phyloP scores from a whole-genome alignment of 768 basidiomycete genomes.

The Termitomyces sp. region DNA sequence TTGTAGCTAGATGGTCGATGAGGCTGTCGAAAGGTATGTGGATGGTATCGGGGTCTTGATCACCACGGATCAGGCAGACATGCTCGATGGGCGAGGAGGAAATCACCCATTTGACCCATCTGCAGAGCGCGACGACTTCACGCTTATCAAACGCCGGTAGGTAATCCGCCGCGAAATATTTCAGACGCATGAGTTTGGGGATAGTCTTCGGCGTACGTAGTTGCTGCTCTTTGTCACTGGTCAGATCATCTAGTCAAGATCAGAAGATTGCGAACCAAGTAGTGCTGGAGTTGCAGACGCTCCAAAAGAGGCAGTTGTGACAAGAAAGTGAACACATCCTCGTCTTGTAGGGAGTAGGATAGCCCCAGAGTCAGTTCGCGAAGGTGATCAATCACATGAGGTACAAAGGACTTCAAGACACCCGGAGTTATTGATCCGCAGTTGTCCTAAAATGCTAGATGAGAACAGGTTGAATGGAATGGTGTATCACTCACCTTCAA shows the following conservation, averaged over 20 bases:
- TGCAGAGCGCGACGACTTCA: conserved; percentile 26
- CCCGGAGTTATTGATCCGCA: conserved; percentile 67
- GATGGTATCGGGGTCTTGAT: conserved; percentile 10
- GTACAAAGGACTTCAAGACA: conserved; percentile 43
- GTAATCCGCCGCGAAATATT: conserved; percentile 30
- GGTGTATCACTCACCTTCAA: conserved; percentile 33
- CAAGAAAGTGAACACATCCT: conserved; percentile 49
- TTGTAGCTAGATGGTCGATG: conserved; percentile 28
- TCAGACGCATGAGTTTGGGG: conserved; percentile 24
- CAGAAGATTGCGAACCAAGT: conserved; percentile 38
- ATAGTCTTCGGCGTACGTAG: conserved; percentile 29
- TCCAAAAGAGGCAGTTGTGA: conserved; percentile 36
- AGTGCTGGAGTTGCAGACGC: conserved; percentile 44
- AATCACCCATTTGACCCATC: conserved; percentile 34
- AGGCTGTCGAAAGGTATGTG: conserved; percentile 31
- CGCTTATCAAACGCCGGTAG: conserved; percentile 12
- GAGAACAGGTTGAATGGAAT: background rate
- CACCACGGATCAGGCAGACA: conserved; percentile 25
- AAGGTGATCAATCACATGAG: conserved; percentile 31
- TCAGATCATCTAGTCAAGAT: background rate
- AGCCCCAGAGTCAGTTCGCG: conserved; percentile 45
- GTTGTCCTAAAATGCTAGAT: conserved; percentile 36
- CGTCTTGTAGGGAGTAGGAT: conserved; percentile 56
- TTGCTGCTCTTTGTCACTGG: conserved; percentile 31
- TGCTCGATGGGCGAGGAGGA: conserved; percentile 27